phyloP scores from a whole-genome alignment of 306 rosid species.

The Mucuna pruriens region DNA sequence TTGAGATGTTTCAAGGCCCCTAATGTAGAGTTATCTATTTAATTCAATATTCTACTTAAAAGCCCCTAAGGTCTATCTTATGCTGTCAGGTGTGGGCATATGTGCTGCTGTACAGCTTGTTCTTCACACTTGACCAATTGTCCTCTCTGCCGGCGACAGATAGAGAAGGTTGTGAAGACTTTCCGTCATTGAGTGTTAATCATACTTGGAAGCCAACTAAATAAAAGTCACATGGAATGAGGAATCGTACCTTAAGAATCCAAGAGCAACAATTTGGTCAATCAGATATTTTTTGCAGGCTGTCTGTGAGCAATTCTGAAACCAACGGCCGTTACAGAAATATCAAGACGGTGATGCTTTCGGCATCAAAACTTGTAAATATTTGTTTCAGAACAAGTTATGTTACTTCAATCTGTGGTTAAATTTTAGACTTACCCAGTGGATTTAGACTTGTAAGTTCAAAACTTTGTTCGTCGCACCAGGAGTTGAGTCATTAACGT shows the following conservation, averaged over 20 bases:
- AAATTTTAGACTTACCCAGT: too few species aligned
- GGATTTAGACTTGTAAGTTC: too few species aligned
- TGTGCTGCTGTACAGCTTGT: conserved; percentile 94
- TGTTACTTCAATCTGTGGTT: not conserved
- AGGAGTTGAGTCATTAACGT: not conserved
- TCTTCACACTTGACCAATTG: conserved; percentile 86
- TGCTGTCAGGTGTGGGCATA: conserved; percentile 91
- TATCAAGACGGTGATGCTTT: conserved; percentile 20
- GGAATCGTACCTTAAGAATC: conserved; percentile 32
- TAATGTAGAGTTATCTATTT: not conserved
- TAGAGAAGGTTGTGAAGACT: conserved; percentile 89
- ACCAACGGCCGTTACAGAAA: conserved; percentile 15
- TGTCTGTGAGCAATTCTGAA: conserved; percentile 29
- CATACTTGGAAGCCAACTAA: conserved; percentile 8
- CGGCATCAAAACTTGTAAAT: conserved; percentile 48
- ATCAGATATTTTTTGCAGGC: conserved; percentile 24
- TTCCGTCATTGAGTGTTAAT: conserved; percentile 75
- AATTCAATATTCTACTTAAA: not conserved
- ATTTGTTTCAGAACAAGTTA: conserved; percentile 8
- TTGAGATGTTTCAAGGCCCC: conserved; percentile 26
- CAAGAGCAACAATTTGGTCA: conserved; percentile 30
- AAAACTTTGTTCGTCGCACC: not conserved
- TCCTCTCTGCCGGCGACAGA: conserved; percentile 89
- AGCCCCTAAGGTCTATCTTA: conserved; percentile 30
- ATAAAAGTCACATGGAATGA: not conserved